Percentiles rank a stretch among this genome's conserved stretches.
Evolutionary conservation across 169 alveolate species (phyloP).

Genomic region (Plasmodium adleri): DNA sequence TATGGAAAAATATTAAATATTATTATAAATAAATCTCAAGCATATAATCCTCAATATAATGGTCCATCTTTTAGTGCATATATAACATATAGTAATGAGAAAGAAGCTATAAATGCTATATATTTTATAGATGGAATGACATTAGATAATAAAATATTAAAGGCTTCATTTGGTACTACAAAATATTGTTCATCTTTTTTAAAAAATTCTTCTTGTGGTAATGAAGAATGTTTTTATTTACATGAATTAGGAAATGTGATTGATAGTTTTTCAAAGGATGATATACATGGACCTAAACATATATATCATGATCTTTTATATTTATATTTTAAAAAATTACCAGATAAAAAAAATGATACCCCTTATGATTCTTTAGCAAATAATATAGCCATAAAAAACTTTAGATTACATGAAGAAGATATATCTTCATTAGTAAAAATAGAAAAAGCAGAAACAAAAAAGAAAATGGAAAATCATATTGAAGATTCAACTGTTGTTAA

Average conservation of each 20-base stretch:
- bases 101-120: constrained; percentile 93
- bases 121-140: constrained; percentile 91
- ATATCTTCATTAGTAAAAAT: neutral
- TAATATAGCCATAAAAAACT: neutral
- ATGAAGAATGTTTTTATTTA: constrained; percentile 93
- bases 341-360: constrained; percentile 25
- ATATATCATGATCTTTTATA: constrained; percentile 75
- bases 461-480: neutral
- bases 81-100: constrained; percentile 91
- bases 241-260: constrained; percentile 91
- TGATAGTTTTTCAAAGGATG: constrained; percentile 84
- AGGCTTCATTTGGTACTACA: constrained; percentile 95
- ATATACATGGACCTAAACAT: constrained; percentile 75
- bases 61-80: constrained; percentile 94
- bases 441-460: neutral
- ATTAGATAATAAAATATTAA: constrained; percentile 89
- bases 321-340: constrained; percentile 60
- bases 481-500: constrained; percentile 5
- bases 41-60: constrained; percentile 86
- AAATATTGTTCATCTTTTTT: constrained; percentile 94
- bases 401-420: neutral
- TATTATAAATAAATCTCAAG: constrained; percentile 88
- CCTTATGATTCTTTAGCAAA: neutral
- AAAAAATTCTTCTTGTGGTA: constrained; percentile 89
- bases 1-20: constrained; percentile 91